Evolutionary conservation across 2,329 filamentous ascomycete genomes (phyloP).

Genomic region (Venturia pyrina): DNA sequence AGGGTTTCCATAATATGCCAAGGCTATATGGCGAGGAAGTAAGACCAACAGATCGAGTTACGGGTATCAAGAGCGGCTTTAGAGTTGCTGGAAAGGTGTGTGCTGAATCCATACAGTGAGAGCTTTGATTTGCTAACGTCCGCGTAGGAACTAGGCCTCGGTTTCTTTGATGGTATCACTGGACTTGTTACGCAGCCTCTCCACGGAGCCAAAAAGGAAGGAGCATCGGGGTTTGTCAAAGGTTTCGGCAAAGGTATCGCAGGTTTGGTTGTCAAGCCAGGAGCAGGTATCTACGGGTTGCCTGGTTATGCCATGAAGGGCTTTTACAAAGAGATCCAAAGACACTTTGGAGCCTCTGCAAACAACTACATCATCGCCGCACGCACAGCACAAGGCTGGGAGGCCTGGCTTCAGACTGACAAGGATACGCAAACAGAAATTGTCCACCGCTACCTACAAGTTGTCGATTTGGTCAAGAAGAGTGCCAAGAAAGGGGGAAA

Average conservation of each 20-base stretch:
- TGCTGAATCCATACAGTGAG: neutral
- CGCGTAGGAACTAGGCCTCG: constrained; percentile 54
- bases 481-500: constrained; percentile 32
- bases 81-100: constrained; percentile 60
- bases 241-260: constrained; percentile 77
- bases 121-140: constrained; percentile 5
- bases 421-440: constrained; percentile 54
- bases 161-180: constrained; percentile 71
- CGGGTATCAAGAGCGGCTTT: constrained; percentile 64
- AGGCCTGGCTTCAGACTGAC: constrained; percentile 48
- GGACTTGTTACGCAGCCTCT: constrained; percentile 72
- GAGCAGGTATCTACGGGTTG: constrained; percentile 53
- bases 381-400: constrained; percentile 63
- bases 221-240: constrained; percentile 59
- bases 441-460: constrained; percentile 48
- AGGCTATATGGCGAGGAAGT: constrained; percentile 78
- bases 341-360: constrained; percentile 58
- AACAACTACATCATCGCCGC: constrained; percentile 73
- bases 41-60: constrained; percentile 68
- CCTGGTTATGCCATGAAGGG: constrained; percentile 79
- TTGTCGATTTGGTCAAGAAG: constrained; percentile 42
- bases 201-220: constrained; percentile 57
- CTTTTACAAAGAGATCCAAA: constrained; percentile 66
- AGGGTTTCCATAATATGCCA: constrained; percentile 82
- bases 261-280: constrained; percentile 72